Conservation (phyloP, 1,284 basidiomycete species). For the Rhodotorula glutinis region DNA sequence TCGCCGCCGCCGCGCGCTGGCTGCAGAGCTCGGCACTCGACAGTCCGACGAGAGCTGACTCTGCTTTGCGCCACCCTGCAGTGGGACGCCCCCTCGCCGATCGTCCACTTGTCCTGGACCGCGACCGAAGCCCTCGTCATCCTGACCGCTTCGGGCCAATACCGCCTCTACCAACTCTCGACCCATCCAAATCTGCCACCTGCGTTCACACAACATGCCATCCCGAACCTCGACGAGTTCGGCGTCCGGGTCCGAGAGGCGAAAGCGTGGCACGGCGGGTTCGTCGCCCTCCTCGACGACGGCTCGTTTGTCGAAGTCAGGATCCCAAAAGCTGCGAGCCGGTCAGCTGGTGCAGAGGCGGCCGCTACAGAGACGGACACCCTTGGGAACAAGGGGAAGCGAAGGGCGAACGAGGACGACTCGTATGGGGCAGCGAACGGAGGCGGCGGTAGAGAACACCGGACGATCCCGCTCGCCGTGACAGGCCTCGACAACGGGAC, state of each 20-base stretch:
- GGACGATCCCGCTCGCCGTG: constrained; percentile 32
- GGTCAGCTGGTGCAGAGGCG: not conserved
- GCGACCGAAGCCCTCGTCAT: constrained; percentile 61
- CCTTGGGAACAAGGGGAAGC: not conserved
- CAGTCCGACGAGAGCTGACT: not conserved
- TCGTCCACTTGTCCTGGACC: constrained; percentile 76
- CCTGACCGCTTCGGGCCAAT: constrained; percentile 86
- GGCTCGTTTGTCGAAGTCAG: constrained; percentile 77
- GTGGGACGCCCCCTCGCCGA: constrained; percentile 68
- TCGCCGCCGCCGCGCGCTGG: too few relatives aligned
- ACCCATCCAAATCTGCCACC: constrained; percentile 63
- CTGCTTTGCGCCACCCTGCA: constrained; percentile 49
- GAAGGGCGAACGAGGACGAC: not conserved
- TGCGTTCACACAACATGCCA: constrained; percentile 76
- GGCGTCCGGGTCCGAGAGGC: constrained; percentile 72
- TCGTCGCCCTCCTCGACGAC: constrained; percentile 70
- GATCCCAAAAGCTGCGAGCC: constrained; percentile 52
- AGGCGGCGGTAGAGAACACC: not conserved
- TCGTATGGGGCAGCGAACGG: not conserved
- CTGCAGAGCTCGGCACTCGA: too few relatives aligned
- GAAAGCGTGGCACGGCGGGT: constrained; percentile 77
- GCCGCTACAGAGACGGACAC: too few relatives aligned
- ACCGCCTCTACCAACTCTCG: constrained; percentile 78
- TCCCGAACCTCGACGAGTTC: constrained; percentile 76
- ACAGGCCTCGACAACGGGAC: constrained; percentile 64